Evolutionary conservation across 345 rosid genomes (phyloP).

Genomic region (Hirschfeldia incana): DNA sequence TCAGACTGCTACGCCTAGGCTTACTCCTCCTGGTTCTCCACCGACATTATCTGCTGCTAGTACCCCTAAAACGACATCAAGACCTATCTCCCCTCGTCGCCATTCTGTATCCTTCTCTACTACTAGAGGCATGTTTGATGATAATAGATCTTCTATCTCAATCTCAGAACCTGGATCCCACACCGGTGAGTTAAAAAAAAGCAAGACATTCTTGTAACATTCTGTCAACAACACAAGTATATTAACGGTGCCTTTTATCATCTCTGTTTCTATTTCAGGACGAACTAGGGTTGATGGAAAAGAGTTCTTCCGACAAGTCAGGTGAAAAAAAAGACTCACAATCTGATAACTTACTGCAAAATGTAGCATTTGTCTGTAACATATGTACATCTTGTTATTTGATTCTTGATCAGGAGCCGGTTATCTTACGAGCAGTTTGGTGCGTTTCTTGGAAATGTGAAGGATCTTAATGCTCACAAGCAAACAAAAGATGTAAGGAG

Average conservation of each 20-base stretch:
- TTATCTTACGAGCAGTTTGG: constrained; percentile 91
- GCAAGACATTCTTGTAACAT: not conserved
- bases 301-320: constrained; percentile 96
- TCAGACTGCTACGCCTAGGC: constrained; percentile 66
- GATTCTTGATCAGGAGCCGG: constrained; percentile 35
- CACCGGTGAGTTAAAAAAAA: constrained; percentile 42
- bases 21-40: constrained; percentile 92
- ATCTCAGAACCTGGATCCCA: constrained; percentile 61
- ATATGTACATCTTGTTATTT: not conserved
- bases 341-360: not conserved
- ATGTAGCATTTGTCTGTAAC: not conserved
- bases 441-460: constrained; percentile 85
- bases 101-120: constrained; percentile 76
- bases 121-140: constrained; percentile 71
- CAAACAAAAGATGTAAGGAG: constrained; percentile 74
- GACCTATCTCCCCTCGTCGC: constrained; percentile 78
- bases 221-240: not conserved
- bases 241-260: not conserved
- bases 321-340: constrained; percentile 43
- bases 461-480: constrained; percentile 91
- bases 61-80: constrained; percentile 75
- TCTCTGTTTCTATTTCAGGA: constrained; percentile 42
- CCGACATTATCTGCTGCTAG: constrained; percentile 73
- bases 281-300: constrained; percentile 88
- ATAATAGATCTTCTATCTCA: constrained; percentile 60